Base-by-base conservation (phyloP, 208 protist species). In the Plasmodiophora brassicae region DNA sequence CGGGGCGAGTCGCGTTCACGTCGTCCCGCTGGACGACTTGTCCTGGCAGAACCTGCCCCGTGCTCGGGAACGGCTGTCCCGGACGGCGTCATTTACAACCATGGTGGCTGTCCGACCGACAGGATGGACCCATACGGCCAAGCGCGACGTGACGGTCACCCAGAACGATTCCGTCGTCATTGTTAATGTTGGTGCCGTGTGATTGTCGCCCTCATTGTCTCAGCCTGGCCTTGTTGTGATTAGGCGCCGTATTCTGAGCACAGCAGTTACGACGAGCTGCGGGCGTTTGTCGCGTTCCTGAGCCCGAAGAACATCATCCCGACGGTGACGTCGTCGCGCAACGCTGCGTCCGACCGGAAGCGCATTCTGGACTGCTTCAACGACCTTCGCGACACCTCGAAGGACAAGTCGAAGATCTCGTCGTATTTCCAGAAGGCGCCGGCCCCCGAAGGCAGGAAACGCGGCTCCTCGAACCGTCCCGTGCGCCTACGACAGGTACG, bases 241-340 rank as follows among this genome's bases (percentile, higher is more conserved):
- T n/a, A n/a, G n/a, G n/a, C n/a, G n/a, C n/a, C 65, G 32, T 78
- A 78, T 78, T 44, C 32, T 78, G 65, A 78, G n/a, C 65, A 78
- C n/a, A 44, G 32, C 5, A 44, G 32, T 38, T 78, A 44, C 65
- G 5, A n/a, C 10, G 65, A 78, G 41, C 65, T 78, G 5, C 5
- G n/a, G 41, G 5, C 5, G 41, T 78, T n/a, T 78, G 65, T 78
- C 65, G 65, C 5, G 10, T 78, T 44, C 41, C 65, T 78, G 5
- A n/a, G 65, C 5, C 65, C 65, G n/a, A 5, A 44, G 14, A 78
- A 78, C 10, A 78, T 78, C 65, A 32, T 78, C 14, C 65, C 65
- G 65, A 78, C 65, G 10, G 65, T 78, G n/a, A 78, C 32, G 10
- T 14, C 14, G 32, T n/a, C n/a, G n/a, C n/a, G n/a, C n/a, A 78